A percentile compares a stretch with the other conserved stretches of the same genome.
Conservation (phyloP, 345 rosid species). For the Arabis alpina region DNA sequence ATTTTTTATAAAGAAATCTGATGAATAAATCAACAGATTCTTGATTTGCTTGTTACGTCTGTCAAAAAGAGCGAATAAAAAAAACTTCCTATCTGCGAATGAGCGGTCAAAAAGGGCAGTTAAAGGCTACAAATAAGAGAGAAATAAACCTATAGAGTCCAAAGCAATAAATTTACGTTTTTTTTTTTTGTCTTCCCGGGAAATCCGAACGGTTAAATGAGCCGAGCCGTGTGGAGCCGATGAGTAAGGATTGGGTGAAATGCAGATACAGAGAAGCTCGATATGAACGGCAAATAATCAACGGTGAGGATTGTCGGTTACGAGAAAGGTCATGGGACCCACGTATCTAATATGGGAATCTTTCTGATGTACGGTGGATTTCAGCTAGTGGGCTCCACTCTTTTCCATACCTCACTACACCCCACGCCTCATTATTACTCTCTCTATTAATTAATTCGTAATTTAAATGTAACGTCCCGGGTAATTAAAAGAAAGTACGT, state of each 20-base stretch:
- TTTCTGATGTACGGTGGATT: conserved; percentile 44
- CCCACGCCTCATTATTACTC: conserved; percentile 45
- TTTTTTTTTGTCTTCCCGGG: conserved; percentile 1
- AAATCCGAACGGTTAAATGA: conserved; percentile 5
- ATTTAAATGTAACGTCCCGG: background rate
- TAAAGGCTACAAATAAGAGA: conserved; percentile 25
- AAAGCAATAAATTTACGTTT: background rate
- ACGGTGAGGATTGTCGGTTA: conserved; percentile 51
- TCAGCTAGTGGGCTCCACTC: conserved; percentile 30
- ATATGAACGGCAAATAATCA: conserved; percentile 17
- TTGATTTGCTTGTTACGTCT: conserved; percentile 42
- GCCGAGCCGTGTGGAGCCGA: conserved; percentile 39
- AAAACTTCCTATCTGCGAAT: conserved; percentile 14
- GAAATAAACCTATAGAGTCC: conserved; percentile 12
- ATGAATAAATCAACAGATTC: conserved; percentile 25
- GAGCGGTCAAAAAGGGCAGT: conserved; percentile 33
- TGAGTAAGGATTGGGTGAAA: background rate
- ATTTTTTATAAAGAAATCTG: too few species aligned
- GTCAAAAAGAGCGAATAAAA: conserved; percentile 24
- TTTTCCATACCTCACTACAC: conserved; percentile 15
- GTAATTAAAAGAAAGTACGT: conserved; percentile 29
- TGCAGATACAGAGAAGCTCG: background rate
- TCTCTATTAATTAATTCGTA: background rate
- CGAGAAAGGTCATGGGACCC: conserved; percentile 25
- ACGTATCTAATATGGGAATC: conserved; percentile 46